Percentiles rank a stretch among this genome's conserved stretches.
phyloP scores from a whole-genome alignment of 2,329 filamentous ascomycete species.

The Pseudophaeomoniella oleicola region DNA sequence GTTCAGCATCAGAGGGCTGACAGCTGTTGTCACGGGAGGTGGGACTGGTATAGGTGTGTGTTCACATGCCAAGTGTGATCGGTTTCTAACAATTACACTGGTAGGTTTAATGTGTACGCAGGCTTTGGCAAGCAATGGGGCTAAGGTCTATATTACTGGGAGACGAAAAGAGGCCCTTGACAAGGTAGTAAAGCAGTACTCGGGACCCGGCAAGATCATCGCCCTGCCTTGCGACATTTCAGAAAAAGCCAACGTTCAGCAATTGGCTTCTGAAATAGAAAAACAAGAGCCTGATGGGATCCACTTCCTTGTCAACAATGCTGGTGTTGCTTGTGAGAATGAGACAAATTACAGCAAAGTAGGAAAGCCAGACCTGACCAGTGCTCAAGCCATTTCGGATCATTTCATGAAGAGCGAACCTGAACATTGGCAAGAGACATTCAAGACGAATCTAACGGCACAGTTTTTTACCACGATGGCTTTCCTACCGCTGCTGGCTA shows the following conservation, averaged over 20 bases:
- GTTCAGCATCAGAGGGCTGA: slow-evolving; percentile 16
- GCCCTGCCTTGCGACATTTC: slow-evolving; percentile 33
- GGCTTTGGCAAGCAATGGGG: slow-evolving; percentile 32
- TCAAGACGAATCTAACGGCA: slow-evolving; percentile 36
- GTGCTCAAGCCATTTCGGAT: slow-evolving; percentile 32
- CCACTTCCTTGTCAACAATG: slow-evolving; percentile 26
- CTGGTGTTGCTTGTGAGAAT: slow-evolving; percentile 35
- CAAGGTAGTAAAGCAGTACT: slow-evolving; percentile 30
- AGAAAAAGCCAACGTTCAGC: slow-evolving; percentile 34
- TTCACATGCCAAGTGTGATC: too few species aligned
- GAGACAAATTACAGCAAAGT: slow-evolving; percentile 33
- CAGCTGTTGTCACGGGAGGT: slow-evolving; percentile 29
- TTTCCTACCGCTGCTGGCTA: slow-evolving; percentile 38
- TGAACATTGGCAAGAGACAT: slow-evolving; percentile 33
- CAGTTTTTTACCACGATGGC: slow-evolving; percentile 40
- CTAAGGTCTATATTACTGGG: slow-evolving; percentile 32
- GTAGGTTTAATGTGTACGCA: slow-evolving; percentile 32
- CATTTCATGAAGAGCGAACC: slow-evolving; percentile 32
- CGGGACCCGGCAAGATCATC: slow-evolving; percentile 32
- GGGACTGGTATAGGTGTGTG: slow-evolving; percentile 25
- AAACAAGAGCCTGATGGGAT: slow-evolving; percentile 38
- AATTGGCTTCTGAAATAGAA: slow-evolving; percentile 34
- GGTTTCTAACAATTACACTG: too few species aligned
- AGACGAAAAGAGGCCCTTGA: slow-evolving; percentile 30
- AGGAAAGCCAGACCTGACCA: slow-evolving; percentile 33